Conservation (phyloP, 2,329 filamentous ascomycete species). For the Colletotrichum tropicale region DNA sequence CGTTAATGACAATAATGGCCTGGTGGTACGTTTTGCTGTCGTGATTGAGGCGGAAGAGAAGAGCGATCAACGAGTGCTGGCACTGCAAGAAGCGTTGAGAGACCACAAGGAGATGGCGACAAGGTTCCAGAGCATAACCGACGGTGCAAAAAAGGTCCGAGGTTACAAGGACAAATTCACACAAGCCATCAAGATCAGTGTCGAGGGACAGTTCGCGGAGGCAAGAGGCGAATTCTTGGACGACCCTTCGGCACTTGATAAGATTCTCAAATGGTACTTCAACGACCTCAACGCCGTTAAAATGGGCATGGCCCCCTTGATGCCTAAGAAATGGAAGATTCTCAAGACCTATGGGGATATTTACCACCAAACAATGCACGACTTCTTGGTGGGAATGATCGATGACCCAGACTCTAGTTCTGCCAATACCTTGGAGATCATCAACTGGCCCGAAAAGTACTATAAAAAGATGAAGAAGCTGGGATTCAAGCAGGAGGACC, state of each 20-base stretch:
- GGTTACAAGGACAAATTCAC: slow-evolving; percentile 98
- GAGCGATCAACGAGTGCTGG: slow-evolving; percentile 89
- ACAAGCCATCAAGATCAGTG: slow-evolving; percentile 75
- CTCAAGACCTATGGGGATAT: slow-evolving; percentile 88
- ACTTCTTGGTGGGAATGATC: slow-evolving; percentile 83
- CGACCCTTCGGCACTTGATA: slow-evolving; percentile 83
- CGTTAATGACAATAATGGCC: slow-evolving; percentile 81
- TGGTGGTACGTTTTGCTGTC: slow-evolving; percentile 90
- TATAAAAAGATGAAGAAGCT: slow-evolving; percentile 95
- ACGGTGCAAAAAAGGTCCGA: slow-evolving; percentile 87
- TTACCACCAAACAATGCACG: slow-evolving; percentile 95
- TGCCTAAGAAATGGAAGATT: slow-evolving; percentile 97
- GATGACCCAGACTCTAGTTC: slow-evolving; percentile 86
- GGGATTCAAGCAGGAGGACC: slow-evolving; percentile 76
- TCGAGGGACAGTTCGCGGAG: slow-evolving; percentile 75
- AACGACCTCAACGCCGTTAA: slow-evolving; percentile 96
- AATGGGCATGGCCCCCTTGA: slow-evolving; percentile 86
- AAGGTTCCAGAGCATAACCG: slow-evolving; percentile 93
- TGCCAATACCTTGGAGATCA: slow-evolving; percentile 86
- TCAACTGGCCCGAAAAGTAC: slow-evolving; percentile 95
- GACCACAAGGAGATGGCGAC: slow-evolving; percentile 95
- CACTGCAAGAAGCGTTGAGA: slow-evolving; percentile 90
- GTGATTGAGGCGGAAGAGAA: slow-evolving; percentile 96
- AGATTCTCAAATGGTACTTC: slow-evolving; percentile 94
- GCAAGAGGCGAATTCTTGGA: slow-evolving; percentile 78